Evolutionary conservation across 768 basidiomycete species (phyloP).

Genomic region (Boletus sp.): DNA sequence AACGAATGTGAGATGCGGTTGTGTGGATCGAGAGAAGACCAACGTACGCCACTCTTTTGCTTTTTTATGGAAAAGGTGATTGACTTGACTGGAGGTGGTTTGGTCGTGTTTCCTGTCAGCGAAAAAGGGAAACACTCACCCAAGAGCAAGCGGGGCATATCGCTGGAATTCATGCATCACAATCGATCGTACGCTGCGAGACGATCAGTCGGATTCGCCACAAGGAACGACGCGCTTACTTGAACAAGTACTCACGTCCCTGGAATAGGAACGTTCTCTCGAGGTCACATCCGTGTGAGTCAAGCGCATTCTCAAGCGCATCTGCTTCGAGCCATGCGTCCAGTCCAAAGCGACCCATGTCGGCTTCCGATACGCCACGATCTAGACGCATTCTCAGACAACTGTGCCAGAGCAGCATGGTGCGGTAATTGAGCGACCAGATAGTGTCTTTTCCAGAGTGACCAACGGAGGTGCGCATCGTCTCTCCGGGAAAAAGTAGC

Average conservation of each 20-base stretch:
- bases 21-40: slow-evolving; percentile 7
- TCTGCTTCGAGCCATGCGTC: slow-evolving; percentile 72
- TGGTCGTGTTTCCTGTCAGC: background rate
- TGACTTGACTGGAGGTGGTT: slow-evolving; percentile 39
- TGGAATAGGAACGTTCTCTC: slow-evolving; percentile 69
- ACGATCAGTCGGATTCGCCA: slow-evolving; percentile 2
- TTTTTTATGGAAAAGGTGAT: slow-evolving; percentile 50
- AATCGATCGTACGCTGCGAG: slow-evolving; percentile 60
- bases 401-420: slow-evolving; percentile 70
- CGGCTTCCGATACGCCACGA: slow-evolving; percentile 40
- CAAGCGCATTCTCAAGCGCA: slow-evolving; percentile 58
- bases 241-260: slow-evolving; percentile 74
- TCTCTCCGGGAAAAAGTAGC: slow-evolving; percentile 76
- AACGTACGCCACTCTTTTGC: slow-evolving; percentile 67
- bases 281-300: slow-evolving; percentile 62
- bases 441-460: slow-evolving; percentile 60
- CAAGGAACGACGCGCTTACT: slow-evolving; percentile 44
- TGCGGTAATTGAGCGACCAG: slow-evolving; percentile 73
- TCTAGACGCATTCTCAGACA: slow-evolving; percentile 61
- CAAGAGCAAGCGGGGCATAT: slow-evolving; percentile 57
- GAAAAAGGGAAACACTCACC: slow-evolving; percentile 38
- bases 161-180: slow-evolving; percentile 69
- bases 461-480: slow-evolving; percentile 33
- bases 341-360: slow-evolving; percentile 62
- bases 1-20: slow-evolving; percentile 6